These are phyloP conservation scores for Termitomyces sp. DNA, from an alignment of 1,284 basidiomycete species.

Conservation along the genomic window DNA sequence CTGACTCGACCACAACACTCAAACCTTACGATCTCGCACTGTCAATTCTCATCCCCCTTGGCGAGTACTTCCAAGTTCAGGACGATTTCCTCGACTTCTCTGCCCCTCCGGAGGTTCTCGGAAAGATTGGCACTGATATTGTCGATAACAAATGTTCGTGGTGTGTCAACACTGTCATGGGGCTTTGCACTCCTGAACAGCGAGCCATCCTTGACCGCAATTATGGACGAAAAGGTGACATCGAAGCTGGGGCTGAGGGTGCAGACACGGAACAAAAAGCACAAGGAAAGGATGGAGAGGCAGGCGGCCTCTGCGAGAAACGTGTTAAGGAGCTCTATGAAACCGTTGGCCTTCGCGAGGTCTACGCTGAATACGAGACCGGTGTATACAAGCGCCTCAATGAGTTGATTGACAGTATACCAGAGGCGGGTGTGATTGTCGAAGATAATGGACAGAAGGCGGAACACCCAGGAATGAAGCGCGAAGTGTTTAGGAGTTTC, in stretches of 20 bases:
- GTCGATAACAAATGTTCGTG: conserved; percentile 99
- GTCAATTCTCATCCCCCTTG: conserved; percentile 86
- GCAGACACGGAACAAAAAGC: conserved; percentile 83
- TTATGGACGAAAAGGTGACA: conserved; percentile 81
- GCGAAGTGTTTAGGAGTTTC: conserved; percentile 81
- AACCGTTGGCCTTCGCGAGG: conserved; percentile 64
- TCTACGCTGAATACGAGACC: conserved; percentile 79
- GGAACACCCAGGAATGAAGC: conserved; percentile 48
- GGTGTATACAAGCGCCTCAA: conserved; percentile 66
- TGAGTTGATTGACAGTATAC: conserved; percentile 63
- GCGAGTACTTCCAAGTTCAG: conserved; percentile 99
- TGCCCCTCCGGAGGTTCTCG: conserved; percentile 87
- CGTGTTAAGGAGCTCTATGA: conserved; percentile 76
- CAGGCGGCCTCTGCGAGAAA: conserved; percentile 37
- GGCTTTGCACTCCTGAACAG: conserved; percentile 51
- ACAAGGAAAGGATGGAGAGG: conserved; percentile 23
- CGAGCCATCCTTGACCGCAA: conserved; percentile 64
- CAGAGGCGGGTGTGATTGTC: conserved; percentile 40
- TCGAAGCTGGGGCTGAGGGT: conserved; percentile 28
- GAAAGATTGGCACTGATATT: conserved; percentile 98
- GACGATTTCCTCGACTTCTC: conserved; percentile 97
- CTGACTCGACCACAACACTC: conserved; percentile 20
- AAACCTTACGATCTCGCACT: conserved; percentile 76
- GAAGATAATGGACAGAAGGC: conserved; percentile 30
- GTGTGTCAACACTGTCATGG: conserved; percentile 90